Base-by-base conservation (phyloP, 441 rosid species). In the Viola pubescens region DNA sequence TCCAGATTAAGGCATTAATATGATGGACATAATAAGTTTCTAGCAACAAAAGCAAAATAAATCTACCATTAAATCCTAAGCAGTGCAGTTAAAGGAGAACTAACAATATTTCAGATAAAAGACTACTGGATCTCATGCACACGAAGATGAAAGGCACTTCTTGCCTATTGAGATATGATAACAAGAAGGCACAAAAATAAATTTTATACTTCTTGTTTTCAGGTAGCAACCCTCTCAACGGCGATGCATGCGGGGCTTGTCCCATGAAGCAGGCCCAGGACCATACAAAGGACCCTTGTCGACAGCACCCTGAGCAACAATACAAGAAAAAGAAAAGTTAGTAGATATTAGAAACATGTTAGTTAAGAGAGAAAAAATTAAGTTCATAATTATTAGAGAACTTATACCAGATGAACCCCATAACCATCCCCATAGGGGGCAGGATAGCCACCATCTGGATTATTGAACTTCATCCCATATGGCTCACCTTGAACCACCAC, bases 251-350 rank as follows among this genome's bases (percentile, higher is more conserved):
- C 74, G 92, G 56, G 84, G 61, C 73, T 82, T 88, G 73, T 94
- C 91, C 88, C 91, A 81, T 46, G 89, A 78, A 77, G 81, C 83
- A 71, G 90, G 76, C 62, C 85, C 81, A 43, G 87, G 79, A 61
- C 87, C 89, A 74, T 81, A 85, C 49, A 76, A 68, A 60, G 81
- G 89, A 73, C 77, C 81, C 67, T 80, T 79, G 54, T 83, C 87
- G 63, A 84, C 71, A 74, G 77, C 73, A 75, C 83, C 87, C 99
- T 94, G 74, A 56, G 63, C 66, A 73, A 67, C 62, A 71, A 60
- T 54, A 63, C 57, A 49, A 66, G 39, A 48, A 61, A 40, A 26
- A 26, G 3, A 26, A 26, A 26, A 26, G 34, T 26, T 26, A 26
- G 3, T 26, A 26, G 34, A 26, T 26, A 26, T 26, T 26, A 26